Conservation (phyloP, 2,329 filamentous ascomycete genomes). For the Trichophyton mentagrophytes region DNA sequence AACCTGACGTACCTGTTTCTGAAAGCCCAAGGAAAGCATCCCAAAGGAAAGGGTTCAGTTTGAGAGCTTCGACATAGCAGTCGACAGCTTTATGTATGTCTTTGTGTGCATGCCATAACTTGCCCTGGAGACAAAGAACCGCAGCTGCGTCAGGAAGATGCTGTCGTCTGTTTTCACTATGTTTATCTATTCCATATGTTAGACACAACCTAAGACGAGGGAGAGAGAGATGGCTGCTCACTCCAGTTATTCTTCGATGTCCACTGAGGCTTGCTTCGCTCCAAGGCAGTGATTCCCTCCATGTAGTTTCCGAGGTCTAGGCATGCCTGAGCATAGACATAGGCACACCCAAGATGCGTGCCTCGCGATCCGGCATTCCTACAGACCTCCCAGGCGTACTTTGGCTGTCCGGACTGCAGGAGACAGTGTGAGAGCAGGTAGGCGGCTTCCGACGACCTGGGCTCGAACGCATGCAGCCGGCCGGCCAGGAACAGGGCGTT, state of each 20-base stretch:
- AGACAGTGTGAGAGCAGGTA: slow-evolving; percentile 79
- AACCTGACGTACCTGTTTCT: slow-evolving; percentile 47
- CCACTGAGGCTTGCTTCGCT: slow-evolving; percentile 71
- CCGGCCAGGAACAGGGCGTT: slow-evolving; percentile 92
- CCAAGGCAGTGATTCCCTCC: slow-evolving; percentile 71
- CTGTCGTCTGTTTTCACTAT: slow-evolving; percentile 62
- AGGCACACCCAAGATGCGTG: slow-evolving; percentile 72
- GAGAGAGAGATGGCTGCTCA: slow-evolving; percentile 32
- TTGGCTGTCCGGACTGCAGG: slow-evolving; percentile 66
- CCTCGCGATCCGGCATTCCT: slow-evolving; percentile 58
- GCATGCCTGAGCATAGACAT: slow-evolving; percentile 83
- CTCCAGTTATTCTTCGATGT: slow-evolving; percentile 61
- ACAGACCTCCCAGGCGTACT: slow-evolving; percentile 73
- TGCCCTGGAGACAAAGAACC: slow-evolving; percentile 71
- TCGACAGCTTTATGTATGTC: slow-evolving; percentile 72
- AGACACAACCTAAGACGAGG: slow-evolving; percentile 3
- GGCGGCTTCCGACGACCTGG: slow-evolving; percentile 62
- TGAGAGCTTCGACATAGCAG: slow-evolving; percentile 78
- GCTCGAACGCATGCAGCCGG: slow-evolving; percentile 71
- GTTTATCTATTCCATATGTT: slow-evolving; percentile 41
- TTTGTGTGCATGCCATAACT: slow-evolving; percentile 68
- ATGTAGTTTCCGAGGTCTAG: slow-evolving; percentile 63
- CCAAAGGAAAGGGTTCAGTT: slow-evolving; percentile 93
- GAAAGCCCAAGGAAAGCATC: slow-evolving; percentile 85
- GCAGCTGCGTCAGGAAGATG: slow-evolving; percentile 71